Percentiles rank a stretch among this genome's conserved stretches.
Conservation (phyloP, 768 basidiomycete genomes). For the Leucocoprinus sp. region DNA sequence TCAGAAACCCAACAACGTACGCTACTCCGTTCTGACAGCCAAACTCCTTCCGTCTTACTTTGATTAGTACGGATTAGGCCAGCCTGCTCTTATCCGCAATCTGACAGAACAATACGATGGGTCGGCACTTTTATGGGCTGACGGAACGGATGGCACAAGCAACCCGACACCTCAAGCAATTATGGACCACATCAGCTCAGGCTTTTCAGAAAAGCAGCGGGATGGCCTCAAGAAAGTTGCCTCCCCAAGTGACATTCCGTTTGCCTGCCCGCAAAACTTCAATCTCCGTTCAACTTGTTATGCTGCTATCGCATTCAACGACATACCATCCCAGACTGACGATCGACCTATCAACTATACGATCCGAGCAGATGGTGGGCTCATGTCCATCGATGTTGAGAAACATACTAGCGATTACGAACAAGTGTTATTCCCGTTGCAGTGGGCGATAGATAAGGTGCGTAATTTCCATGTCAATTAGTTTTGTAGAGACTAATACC, state of each 20-base stretch:
- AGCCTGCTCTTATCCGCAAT: conserved; percentile 39
- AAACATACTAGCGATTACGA: conserved; percentile 65
- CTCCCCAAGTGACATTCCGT: conserved; percentile 40
- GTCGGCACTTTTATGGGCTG: conserved; percentile 57
- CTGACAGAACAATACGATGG: conserved; percentile 45
- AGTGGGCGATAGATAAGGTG: conserved; percentile 71
- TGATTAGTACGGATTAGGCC: conserved; percentile 55
- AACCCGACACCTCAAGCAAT: conserved; percentile 49
- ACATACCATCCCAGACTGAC: conserved; percentile 32
- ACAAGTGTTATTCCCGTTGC: conserved; percentile 57
- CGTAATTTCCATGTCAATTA: conserved; percentile 13
- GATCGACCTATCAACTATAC: conserved; percentile 55
- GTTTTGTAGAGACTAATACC: background rate
- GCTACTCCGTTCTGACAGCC: conserved; percentile 15
- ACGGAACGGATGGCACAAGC: conserved; percentile 50
- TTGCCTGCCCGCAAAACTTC: conserved; percentile 67
- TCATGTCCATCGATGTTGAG: conserved; percentile 56
- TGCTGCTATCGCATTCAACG: conserved; percentile 55
- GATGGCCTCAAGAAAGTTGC: conserved; percentile 40
- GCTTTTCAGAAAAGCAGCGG: conserved; percentile 41
- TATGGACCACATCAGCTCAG: conserved; percentile 49
- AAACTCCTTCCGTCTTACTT: background rate
- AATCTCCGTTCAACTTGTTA: conserved; percentile 63
- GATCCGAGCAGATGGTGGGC: conserved; percentile 57
- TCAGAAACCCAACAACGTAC: conserved; percentile 49